Base-by-base conservation (phyloP, 176 grass and related monocot species). In the Oryza meridionalis region DNA sequence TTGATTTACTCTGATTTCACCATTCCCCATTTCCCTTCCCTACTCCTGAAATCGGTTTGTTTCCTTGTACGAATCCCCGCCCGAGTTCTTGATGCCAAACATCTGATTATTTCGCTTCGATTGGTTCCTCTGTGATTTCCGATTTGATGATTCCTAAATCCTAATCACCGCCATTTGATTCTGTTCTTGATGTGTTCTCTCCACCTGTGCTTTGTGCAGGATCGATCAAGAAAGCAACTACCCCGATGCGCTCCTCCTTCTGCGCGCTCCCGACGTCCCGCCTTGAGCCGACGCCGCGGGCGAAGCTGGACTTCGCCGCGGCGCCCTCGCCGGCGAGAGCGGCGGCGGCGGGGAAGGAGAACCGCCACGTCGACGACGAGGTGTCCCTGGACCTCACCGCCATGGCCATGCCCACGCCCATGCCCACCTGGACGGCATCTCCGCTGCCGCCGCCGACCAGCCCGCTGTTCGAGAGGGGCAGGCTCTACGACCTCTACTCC, bases 401-500 rank as follows among this genome's bases (percentile, higher is more conserved):
- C 21, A 47, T 45, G 9, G 17, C 85, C 78, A 78, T 53, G 37
- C 19, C 15, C 7, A 37, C 59, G 9, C 17, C 85, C 78, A 78
- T 37, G 37, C 19, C 15, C 7, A 37, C 66, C 44, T 63, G 71
- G 76, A 67, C n/a, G 16, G 53, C 17, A 8, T 70, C 71, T 35
- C 33, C 33, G 33, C 33, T 35, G 15, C 9, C 77, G 15, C 9
- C 77, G 61, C 29, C 19, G 38, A 62, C 69, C 12, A 90, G 74
- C 65, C 91, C 93, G 67, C 17, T 96, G 44, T 99, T 99, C 67
- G 89, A 92, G 72, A 88, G 87, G 55, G 96, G 96, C 69, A 73
- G 93, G 86, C 62, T 94, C 22, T 99, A 99, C 65, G 93, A 96
- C 32, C 85, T 85, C 67, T 99, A 99, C 87, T 94, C 96, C 11